Percentiles rank a stretch among this genome's conserved stretches.
Evolutionary conservation across 129 eudicot genomes (phyloP).

Genomic region (sunflower (Helianthus annuus)): HanXRQr2.0-SUNRISE NC_035446.2:129920287-129920786

Average conservation of each 20-base stretch:
- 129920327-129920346: neutral
- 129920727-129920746: neutral
- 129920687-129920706: conserved; percentile 1
- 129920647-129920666: neutral
- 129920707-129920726: neutral
- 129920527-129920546: neutral
- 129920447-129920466: neutral
- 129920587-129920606: neutral
- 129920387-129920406: neutral
- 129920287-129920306: neutral
- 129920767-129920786: neutral
- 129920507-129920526: neutral
- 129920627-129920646: neutral
- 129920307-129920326: neutral
- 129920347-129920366: neutral
- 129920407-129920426: neutral
- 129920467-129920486: neutral
- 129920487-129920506: neutral
- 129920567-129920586: neutral
- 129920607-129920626: conserved; percentile 6
- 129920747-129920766: neutral
- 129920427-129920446: neutral
- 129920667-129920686: neutral
- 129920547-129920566: neutral
- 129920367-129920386: neutral